phyloP scores from a whole-genome alignment of 257 asterid genomes.

The Solanum sejunctum region DNA sequence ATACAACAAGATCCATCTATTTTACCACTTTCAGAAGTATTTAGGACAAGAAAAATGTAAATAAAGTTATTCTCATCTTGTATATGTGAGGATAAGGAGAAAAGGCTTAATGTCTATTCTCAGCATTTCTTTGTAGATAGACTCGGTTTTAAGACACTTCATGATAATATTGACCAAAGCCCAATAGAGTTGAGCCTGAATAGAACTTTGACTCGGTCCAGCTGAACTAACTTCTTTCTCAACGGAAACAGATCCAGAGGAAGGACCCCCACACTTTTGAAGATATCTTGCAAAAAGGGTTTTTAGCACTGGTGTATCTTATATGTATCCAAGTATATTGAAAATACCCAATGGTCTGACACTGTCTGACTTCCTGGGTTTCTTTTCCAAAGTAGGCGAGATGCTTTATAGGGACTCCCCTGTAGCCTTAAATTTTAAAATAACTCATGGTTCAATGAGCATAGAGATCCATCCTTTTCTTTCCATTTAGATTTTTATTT shows the following conservation, averaged over 20 bases:
- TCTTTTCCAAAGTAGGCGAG: neutral
- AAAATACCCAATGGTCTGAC: neutral
- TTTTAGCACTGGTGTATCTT: neutral
- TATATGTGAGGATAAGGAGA: neutral
- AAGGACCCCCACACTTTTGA: neutral
- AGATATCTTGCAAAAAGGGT: constrained; percentile 2
- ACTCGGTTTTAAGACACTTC: neutral
- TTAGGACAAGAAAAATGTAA: neutral
- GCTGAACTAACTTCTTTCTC: neutral
- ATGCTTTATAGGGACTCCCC: neutral
- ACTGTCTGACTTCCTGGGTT: neutral
- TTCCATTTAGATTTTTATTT: neutral
- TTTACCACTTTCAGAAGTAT: neutral
- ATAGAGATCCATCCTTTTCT: neutral
- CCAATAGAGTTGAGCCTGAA: neutral
- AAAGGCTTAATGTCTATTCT: neutral
- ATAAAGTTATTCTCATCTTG: neutral
- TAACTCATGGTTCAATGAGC: neutral
- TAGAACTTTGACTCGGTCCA: neutral
- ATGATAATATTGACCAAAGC: neutral
- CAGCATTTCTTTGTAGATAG: neutral
- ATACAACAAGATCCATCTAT: neutral
- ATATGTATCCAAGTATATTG: neutral
- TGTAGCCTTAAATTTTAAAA: neutral
- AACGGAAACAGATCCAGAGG: neutral